Conservation (phyloP, 202 grass and related monocot species). For the Setaria italica region DNA sequence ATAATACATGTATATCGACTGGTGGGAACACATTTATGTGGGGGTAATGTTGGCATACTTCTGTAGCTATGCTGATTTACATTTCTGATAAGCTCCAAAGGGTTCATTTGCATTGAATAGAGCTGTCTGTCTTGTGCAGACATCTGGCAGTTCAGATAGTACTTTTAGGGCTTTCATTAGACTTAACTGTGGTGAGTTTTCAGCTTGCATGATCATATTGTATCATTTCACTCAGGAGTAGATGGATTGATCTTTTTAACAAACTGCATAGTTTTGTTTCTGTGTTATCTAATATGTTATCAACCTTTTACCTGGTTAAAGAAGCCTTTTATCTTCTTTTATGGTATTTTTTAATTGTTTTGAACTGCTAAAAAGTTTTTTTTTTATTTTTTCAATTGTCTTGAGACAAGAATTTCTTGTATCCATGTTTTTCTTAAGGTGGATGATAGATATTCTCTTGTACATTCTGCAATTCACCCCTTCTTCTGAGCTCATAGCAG, state of each 20-base stretch:
- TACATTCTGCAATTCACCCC: not conserved
- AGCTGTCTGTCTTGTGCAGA: not conserved
- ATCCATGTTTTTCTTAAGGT: not conserved
- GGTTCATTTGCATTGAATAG: conserved; percentile 28
- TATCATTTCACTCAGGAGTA: not conserved
- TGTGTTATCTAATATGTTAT: not conserved
- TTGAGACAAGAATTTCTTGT: not conserved
- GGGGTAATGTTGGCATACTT: not conserved
- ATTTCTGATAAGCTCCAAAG: not conserved
- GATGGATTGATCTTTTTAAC: not conserved
- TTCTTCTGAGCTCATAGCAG: not conserved
- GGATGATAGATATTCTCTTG: not conserved
- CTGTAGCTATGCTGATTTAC: conserved; percentile 22
- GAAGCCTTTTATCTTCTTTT: not conserved
- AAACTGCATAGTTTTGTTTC: not conserved
- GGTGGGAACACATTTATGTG: conserved; percentile 23
- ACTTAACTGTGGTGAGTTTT: not conserved
- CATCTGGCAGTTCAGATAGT: not conserved
- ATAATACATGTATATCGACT: conserved; percentile 12
- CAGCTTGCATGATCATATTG: not conserved
- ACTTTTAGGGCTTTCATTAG: not conserved
- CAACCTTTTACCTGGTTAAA: not conserved
- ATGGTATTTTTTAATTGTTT: not conserved
- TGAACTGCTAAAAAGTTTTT: too few relatives aligned
- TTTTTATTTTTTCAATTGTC: not conserved